These are phyloP conservation scores for Agaricus blazei DNA, from an alignment of 768 basidiomycete genomes.

Conservation along the genomic window DNA sequence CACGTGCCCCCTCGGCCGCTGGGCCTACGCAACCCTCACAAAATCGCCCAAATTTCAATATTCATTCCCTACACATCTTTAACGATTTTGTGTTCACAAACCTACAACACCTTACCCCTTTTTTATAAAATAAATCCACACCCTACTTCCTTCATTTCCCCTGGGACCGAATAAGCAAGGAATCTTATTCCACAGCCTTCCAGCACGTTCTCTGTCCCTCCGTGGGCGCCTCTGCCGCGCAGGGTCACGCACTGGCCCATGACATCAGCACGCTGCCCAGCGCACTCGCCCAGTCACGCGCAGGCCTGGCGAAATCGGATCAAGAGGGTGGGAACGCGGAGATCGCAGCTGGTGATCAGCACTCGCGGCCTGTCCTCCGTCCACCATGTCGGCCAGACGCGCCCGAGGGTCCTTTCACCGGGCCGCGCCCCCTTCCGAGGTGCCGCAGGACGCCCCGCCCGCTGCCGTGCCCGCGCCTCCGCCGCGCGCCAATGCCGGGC, in stretches of 20 bases:
- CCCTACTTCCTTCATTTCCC: no score
- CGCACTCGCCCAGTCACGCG: neutral
- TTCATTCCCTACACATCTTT: no score
- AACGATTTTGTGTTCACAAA: no score
- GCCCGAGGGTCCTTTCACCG: neutral
- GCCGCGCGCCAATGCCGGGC: slow-evolving; percentile 1
- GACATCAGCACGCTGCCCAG: neutral
- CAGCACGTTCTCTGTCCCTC: neutral
- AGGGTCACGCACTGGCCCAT: no score
- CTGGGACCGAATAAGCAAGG: no score
- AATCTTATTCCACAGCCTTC: slow-evolving; percentile 3
- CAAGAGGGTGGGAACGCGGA: neutral
- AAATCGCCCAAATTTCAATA: no score
- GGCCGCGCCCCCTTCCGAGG: neutral
- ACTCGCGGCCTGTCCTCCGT: neutral
- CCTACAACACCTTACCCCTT: no score
- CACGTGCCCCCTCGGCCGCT: no score
- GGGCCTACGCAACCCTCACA: no score
- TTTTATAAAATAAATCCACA: no score
- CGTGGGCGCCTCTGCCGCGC: no score
- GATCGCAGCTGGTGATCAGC: neutral
- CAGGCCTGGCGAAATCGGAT: neutral
- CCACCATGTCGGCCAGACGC: slow-evolving; percentile 1
- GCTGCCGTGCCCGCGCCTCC: neutral
- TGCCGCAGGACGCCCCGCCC: neutral